Conservation (phyloP, 176 grass and related monocot genomes). For the maize (Zea mays) region Zm-B73-REFERENCE-NAM-5.0 NC_050104.1:149142501-149143000, state of each 20-base stretch:
- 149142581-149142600: constrained; percentile 64
- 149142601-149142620: constrained; percentile 70
- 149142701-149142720: constrained; percentile 70
- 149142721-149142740: constrained; percentile 70
- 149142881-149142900: constrained; percentile 12
- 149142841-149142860: constrained; percentile 71
- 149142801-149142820: not conserved
- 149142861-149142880: constrained; percentile 47
- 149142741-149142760: constrained; percentile 77
- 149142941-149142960: constrained; percentile 18
- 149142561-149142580: constrained; percentile 56
- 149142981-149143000: constrained; percentile 53
- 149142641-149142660: constrained; percentile 69
- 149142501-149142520: constrained; percentile 68
- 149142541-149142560: constrained; percentile 57
- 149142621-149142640: constrained; percentile 77
- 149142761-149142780: constrained; percentile 83
- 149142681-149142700: constrained; percentile 61
- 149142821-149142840: constrained; percentile 41
- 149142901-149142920: constrained; percentile 2
- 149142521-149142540: constrained; percentile 71
- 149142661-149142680: constrained; percentile 56
- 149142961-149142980: constrained; percentile 64
- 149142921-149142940: not conserved
- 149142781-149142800: not conserved